Base-by-base conservation (phyloP, 2,329 filamentous ascomycete genomes). In the Colletotrichum gloeosporioides region DNA sequence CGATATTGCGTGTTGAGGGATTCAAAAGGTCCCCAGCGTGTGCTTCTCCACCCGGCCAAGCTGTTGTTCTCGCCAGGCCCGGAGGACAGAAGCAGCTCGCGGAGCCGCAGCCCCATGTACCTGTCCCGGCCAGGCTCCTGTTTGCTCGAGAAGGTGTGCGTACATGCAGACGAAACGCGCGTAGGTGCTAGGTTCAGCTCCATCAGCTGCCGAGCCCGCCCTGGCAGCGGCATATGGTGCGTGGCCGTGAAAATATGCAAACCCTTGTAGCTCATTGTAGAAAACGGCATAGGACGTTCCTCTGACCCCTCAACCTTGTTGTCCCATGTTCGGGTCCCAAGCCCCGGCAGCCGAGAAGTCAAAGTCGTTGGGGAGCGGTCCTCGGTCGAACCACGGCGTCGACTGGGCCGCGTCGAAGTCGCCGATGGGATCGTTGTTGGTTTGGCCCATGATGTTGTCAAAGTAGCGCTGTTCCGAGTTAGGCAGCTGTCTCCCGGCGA, bases 361-460 rank as follows among this genome's bases (percentile, higher is more conserved):
- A 31, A 71, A 63, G 29, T 63, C 75, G 36, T 25, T 32, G 16
- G 67, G 75, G 55, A 44, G 36, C 75, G 67, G 39, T 36, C 31
- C 36, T 53, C 62, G 75, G 39, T 67, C 75, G 12, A 67, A 75
- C 75, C 75, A 77, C 59, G 62, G 44, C 44, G 44, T 36, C 32
- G 70, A 36, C 65, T 61, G 70, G 16, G 10, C 29, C 32, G 44
- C 29, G 34, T 69, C 74, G 15, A 69, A 65, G 55, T 62, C 34
- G 39, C 62, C 74, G 32, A 67, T 74, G 49, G 64, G 74, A 7
- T 76, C 44, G 39, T 62, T 77, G 53, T 63, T 69, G 31, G 69
- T 62, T 62, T 73, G 76, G 6, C 31, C 64, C 39, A 77, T 59
- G 27, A 78, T 77, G 59, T 77, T 77, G 66, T 78, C 76, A 63